Evolutionary conservation across 352 stramenopile genomes (phyloP), one percentile per base, ranked within the genome.

Genomic region (Globisporangium carolinianum): DNA sequence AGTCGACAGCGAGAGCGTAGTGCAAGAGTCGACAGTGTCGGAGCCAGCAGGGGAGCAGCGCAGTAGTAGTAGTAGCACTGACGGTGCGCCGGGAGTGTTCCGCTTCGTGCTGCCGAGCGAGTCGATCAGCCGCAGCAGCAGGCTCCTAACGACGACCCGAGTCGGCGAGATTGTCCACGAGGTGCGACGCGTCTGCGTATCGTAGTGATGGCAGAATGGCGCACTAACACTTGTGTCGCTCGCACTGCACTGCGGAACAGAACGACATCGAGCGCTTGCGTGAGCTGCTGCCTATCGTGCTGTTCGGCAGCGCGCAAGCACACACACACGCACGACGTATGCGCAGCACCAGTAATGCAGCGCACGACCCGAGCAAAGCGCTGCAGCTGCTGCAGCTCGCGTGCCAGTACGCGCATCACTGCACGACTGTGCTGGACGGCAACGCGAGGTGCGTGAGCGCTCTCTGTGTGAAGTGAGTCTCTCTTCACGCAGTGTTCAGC

Each of bases 371-470:
- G 47, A 48, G 24, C 7, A 79, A 73, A 57, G 63, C 65, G 4
- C 54, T 82, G 6, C 45, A 65, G 42, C 37, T 90, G 10, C 65
- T 89, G 1, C 80, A 90, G 52, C 54, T 90, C 35, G 73, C 80
- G 2, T 87, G 78, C 15, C 80, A 90, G 54, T 90, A 90, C 53
- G 63, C 74, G n/a, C 55, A 59, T 14, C 67, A 83, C 47, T 87
- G 72, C 37, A 57, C 69, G 5, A 49, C 64, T 2, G 45, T 62
- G 8, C 63, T 90, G 6, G 58, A 83, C 10, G 55, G 56, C 32
- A 55, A 73, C 57, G 59, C 51, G 3, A 72, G 61, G 79, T 86
- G 36, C 17, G 24, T 41, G 14, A 43, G 39, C 7, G 18, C 15
- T 32, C 36, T 32, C 3, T 32, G 24, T 32, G 24, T 32, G 24